phyloP scores from a whole-genome alignment of 2,329 filamentous ascomycete species.

The Paraphoma sp. region DNA sequence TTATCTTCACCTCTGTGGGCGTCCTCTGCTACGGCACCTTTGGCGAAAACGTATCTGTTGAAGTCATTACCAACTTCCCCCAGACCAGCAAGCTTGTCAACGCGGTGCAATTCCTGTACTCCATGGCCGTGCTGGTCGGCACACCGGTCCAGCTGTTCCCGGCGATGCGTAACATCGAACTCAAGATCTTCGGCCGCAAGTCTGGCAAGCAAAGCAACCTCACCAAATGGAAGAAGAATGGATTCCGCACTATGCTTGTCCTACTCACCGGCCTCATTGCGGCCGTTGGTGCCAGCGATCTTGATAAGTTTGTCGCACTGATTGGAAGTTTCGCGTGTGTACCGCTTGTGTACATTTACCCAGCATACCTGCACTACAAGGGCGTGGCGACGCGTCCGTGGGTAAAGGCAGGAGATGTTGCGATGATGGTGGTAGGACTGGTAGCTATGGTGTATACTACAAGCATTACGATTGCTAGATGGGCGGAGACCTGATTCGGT shows the following conservation, averaged over 20 bases:
- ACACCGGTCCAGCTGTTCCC: constrained; percentile 79
- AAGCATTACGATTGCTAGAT: constrained; percentile 61
- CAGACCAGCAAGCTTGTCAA: constrained; percentile 76
- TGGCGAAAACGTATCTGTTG: constrained; percentile 71
- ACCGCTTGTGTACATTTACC: constrained; percentile 79
- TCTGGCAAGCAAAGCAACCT: constrained; percentile 69
- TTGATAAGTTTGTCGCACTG: constrained; percentile 77
- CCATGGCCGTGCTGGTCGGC: constrained; percentile 74
- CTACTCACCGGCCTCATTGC: constrained; percentile 66
- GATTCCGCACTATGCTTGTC: constrained; percentile 65
- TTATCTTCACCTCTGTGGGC: constrained; percentile 75
- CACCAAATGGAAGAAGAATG: constrained; percentile 81
- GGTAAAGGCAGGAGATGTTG: constrained; percentile 66
- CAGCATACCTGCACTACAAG: constrained; percentile 72
- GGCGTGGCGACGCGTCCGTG: constrained; percentile 65
- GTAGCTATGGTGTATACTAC: constrained; percentile 79
- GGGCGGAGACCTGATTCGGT: constrained; percentile 30
- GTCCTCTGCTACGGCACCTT: constrained; percentile 78
- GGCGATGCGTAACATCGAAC: constrained; percentile 74
- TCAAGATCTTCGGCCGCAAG: constrained; percentile 67
- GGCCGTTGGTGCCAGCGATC: constrained; percentile 69
- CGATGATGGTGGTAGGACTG: constrained; percentile 69
- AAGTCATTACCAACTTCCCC: constrained; percentile 79
- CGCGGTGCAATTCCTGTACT: constrained; percentile 76
- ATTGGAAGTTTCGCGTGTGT: constrained; percentile 78